Evolutionary conservation across 2,329 filamentous ascomycete genomes (phyloP).

Genomic region (Hypoxylon sp.): DNA sequence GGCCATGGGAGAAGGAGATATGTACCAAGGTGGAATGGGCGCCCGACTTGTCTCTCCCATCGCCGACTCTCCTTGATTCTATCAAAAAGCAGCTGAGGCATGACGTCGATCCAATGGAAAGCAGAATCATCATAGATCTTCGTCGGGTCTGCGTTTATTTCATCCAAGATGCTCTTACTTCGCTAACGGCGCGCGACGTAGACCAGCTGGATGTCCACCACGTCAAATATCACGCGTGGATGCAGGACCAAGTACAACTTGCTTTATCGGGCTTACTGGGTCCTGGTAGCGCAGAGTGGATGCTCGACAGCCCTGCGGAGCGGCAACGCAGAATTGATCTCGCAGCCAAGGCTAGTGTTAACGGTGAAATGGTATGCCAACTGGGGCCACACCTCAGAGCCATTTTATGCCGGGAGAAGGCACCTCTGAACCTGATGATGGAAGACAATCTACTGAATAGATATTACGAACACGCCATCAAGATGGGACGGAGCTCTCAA

Average conservation of each 20-base stretch:
- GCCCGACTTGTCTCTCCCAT: conserved; percentile 12
- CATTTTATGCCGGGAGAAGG: background rate
- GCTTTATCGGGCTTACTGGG: background rate
- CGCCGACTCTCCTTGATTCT: background rate
- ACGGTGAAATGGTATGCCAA: background rate
- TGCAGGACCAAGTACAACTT: background rate
- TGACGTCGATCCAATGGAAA: background rate
- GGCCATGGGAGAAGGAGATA: conserved; percentile 12
- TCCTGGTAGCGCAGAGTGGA: background rate
- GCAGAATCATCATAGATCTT: background rate
- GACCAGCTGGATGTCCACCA: background rate
- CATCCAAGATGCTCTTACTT: background rate
- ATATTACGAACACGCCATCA: background rate
- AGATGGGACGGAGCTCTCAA: background rate
- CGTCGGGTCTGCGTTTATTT: background rate
- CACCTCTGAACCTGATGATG: background rate
- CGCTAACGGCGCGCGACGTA: background rate
- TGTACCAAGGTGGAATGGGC: conserved; percentile 20
- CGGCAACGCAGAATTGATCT: background rate
- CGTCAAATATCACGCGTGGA: background rate
- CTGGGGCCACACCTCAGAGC: background rate
- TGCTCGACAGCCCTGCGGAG: background rate
- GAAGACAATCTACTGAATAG: background rate
- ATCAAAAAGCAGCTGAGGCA: conserved; percentile 19
- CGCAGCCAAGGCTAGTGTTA: background rate